phyloP scores from a whole-genome alignment of 1,139 yeast genomes.

The Kodamaea anthophila region DNA sequence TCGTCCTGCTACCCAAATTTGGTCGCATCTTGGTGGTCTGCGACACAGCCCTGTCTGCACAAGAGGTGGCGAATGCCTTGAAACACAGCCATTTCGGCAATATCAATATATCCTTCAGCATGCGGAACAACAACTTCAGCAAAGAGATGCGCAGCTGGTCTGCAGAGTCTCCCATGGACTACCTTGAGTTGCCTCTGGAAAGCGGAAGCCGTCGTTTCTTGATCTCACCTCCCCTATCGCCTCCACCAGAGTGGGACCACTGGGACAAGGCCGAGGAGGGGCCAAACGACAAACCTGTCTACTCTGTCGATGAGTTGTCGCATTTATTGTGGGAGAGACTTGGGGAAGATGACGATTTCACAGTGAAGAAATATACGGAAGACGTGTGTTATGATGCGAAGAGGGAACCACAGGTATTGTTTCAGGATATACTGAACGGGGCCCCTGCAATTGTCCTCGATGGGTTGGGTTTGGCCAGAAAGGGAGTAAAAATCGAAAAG shows the following conservation, averaged over 20 bases:
- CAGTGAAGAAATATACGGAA: conserved; percentile 26
- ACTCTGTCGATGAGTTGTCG: conserved; percentile 37
- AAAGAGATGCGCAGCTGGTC: conserved; percentile 7
- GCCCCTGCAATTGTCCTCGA: conserved; percentile 38
- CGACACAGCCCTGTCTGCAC: conserved; percentile 19
- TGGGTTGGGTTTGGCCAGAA: conserved; percentile 10
- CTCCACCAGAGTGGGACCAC: conserved; percentile 43
- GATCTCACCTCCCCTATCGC: conserved; percentile 44
- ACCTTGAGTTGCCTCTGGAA: conserved; percentile 39
- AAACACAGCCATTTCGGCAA: conserved; percentile 14
- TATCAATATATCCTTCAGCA: conserved; percentile 24
- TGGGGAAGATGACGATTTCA: conserved; percentile 34
- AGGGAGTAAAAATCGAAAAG: conserved; percentile 12
- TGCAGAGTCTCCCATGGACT: conserved; percentile 16
- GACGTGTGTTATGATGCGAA: conserved; percentile 13
- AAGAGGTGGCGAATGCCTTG: conserved; percentile 16
- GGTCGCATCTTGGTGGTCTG: conserved; percentile 33
- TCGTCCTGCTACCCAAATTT: conserved; percentile 31
- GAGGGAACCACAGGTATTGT: conserved; percentile 31
- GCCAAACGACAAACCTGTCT: conserved; percentile 31
- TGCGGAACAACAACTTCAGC: conserved; percentile 27
- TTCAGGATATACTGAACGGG: conserved; percentile 30
- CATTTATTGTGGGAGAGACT: conserved; percentile 42
- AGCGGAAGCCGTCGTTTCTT: conserved; percentile 34
- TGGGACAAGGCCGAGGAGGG: conserved; percentile 41